Evolutionary conservation across 768 basidiomycete genomes (phyloP), one percentile per base, ranked within the genome.

Genomic region (Auricularia auricula-judae): DNA sequence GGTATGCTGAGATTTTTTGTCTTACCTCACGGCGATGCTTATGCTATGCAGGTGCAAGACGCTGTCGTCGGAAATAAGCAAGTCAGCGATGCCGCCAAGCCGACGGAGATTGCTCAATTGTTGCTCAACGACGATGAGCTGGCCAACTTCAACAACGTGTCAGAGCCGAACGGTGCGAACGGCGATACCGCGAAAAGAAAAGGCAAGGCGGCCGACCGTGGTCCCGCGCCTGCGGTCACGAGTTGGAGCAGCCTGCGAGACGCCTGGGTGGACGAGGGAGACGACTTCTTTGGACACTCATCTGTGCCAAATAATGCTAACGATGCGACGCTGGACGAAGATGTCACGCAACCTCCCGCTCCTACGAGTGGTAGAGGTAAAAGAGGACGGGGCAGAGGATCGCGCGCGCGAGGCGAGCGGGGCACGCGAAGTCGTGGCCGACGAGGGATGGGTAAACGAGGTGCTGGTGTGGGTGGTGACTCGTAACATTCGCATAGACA

Each of bases 1-100:
- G 72, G 94, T 92, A 70, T 71, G 84, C 76, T 5, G 60, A 65
- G 62, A 59, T 44, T 39, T 36, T 29, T 16, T 34, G 8, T n/a
- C 12, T 14, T 3, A 63, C 47, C 36, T n/a, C 53, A 8, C 8
- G 36, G 11, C 39, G 18, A n/a, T 35, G 43, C 54, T 36, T 16
- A 35, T 29, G 29, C 61, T 36, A 51, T n/a, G 8, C 66, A 95
- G 93, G 95, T 98, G 3, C 97, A 98, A 85, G 97, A 99, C 70
- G 96, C 98, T 66, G 97, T 99, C 62, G 97, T 99, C 7, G 97
- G 97, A 62, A 95, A 91, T 77, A 98, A 97, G 76, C 93, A 86
- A 66, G 87, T 97, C 72, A 92, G 90, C 1, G 94, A 97, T 67
- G 89, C 90, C 63, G 85, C 93, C 21, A 95, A 93, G 73, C 92